Percentiles rank a stretch among this genome's conserved stretches.
Evolutionary conservation across 2,329 filamentous ascomycete species (phyloP).

Genomic region (Clarireedia homoeocarpa): DNA sequence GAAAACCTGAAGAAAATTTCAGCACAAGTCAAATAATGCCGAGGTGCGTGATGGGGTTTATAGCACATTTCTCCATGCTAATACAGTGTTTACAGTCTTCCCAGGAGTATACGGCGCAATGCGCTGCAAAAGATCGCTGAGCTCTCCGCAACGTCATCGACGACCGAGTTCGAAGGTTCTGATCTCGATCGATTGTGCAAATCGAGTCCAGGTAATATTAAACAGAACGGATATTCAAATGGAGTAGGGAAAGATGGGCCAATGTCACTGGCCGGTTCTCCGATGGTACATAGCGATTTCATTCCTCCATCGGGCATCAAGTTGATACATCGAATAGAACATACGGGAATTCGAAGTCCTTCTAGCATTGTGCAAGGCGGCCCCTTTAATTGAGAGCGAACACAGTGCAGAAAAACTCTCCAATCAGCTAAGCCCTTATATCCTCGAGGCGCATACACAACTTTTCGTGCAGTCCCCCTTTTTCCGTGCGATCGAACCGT

Average conservation of each 20-base stretch:
- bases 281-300: conserved; percentile 44
- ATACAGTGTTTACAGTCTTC: conserved; percentile 21
- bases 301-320: not conserved
- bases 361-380: conserved; percentile 83
- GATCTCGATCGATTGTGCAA: conserved; percentile 55
- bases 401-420: conserved; percentile 72
- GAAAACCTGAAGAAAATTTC: not conserved
- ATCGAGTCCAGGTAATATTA: conserved; percentile 44
- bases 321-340: conserved; percentile 45
- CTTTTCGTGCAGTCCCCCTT: conserved; percentile 72
- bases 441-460: conserved; percentile 77
- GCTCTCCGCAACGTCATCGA: conserved; percentile 48
- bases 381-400: conserved; percentile 61
- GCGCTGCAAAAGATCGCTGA: conserved; percentile 59
- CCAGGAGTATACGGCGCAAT: conserved; percentile 50
- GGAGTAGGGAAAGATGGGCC: conserved; percentile 36
- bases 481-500: conserved; percentile 75
- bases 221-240: conserved; percentile 39
- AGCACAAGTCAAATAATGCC: not conserved
- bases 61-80: not conserved
- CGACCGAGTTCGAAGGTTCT: conserved; percentile 49
- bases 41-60: not conserved
- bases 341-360: conserved; percentile 88
- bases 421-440: conserved; percentile 73
- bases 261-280: conserved; percentile 43